Percentiles rank a stretch among this genome's conserved stretches.
These are phyloP conservation scores for Aspergillus hancockii DNA, from an alignment of 495 filamentous ascomycete species.

Conservation along the genomic window DNA sequence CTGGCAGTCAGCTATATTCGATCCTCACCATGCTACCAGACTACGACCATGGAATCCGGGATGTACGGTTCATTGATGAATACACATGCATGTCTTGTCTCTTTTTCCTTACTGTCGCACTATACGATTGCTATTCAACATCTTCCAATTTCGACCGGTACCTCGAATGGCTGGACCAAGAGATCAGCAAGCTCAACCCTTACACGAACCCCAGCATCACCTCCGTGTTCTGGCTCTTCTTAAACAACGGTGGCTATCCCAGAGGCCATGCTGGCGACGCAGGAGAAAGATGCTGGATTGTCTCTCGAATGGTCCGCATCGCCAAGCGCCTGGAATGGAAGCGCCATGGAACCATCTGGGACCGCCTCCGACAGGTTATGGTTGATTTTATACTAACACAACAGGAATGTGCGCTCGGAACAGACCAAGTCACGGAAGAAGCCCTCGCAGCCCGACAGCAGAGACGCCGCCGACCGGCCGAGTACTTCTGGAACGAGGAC, in stretches of 20 bases:
- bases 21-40: slow-evolving; percentile 28
- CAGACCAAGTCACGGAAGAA: slow-evolving; percentile 22
- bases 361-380: slow-evolving; percentile 25
- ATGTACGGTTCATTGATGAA: slow-evolving; percentile 34
- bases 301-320: slow-evolving; percentile 31
- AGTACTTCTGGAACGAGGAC: slow-evolving; percentile 29
- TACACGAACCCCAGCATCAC: slow-evolving; percentile 29
- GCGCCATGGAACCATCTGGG: slow-evolving; percentile 28
- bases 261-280: slow-evolving; percentile 14
- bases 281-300: slow-evolving; percentile 29
- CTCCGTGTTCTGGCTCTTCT: slow-evolving; percentile 30
- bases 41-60: slow-evolving; percentile 30
- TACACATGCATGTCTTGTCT: slow-evolving; percentile 32
- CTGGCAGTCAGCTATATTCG: slow-evolving; percentile 23
- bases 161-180: slow-evolving; percentile 24
- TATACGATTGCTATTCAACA: slow-evolving; percentile 27
- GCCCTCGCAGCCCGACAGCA: slow-evolving; percentile 22
- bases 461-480: slow-evolving; percentile 10
- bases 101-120: slow-evolving; percentile 27
- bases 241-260: slow-evolving; percentile 28
- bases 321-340: slow-evolving; percentile 33
- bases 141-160: slow-evolving; percentile 25
- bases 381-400: slow-evolving; percentile 27
- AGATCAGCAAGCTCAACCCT: slow-evolving; percentile 22
- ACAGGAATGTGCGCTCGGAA: slow-evolving; percentile 29